phyloP scores from a whole-genome alignment of 2,329 filamentous ascomycete genomes.

The Cadophora sp. region DNA sequence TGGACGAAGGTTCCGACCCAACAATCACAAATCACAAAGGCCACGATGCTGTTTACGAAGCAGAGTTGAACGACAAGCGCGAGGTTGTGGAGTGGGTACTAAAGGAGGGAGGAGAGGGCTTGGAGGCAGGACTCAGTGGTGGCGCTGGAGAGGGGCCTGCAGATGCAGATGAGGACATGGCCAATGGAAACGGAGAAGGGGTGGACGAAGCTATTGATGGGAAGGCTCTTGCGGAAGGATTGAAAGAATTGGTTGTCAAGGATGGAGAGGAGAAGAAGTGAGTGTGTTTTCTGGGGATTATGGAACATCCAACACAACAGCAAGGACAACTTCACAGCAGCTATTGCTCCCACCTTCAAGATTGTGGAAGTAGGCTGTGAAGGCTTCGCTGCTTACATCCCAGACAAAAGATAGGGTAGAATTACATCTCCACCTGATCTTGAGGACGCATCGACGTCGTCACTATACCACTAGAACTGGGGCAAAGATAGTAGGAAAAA shows the following conservation, averaged over 20 bases:
- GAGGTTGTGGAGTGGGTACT: constrained; percentile 64
- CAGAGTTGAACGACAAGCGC: constrained; percentile 72
- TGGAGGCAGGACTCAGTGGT: constrained; percentile 45
- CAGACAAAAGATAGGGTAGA: too few species aligned
- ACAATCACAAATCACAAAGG: constrained; percentile 82
- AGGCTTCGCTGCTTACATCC: too few species aligned
- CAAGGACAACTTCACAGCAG: not conserved
- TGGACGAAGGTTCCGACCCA: constrained; percentile 79
- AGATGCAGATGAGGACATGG: constrained; percentile 25
- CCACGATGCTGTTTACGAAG: constrained; percentile 79
- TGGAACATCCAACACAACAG: not conserved
- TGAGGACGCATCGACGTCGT: too few species aligned
- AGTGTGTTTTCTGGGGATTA: not conserved
- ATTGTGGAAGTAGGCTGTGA: too few species aligned
- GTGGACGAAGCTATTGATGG: not conserved
- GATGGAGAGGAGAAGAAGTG: constrained; percentile 13
- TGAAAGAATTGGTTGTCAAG: constrained; percentile 16
- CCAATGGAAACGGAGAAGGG: constrained; percentile 23
- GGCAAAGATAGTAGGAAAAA: too few species aligned
- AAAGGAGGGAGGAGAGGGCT: constrained; percentile 47
- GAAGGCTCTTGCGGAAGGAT: not conserved
- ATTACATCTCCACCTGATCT: too few species aligned
- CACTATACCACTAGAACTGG: too few species aligned
- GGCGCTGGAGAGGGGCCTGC: constrained; percentile 32
- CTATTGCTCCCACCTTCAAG: too few species aligned